Base-by-base conservation (phyloP, 2,329 filamentous ascomycete genomes). In the Stagonosporopsis chrysanthemi region DNA sequence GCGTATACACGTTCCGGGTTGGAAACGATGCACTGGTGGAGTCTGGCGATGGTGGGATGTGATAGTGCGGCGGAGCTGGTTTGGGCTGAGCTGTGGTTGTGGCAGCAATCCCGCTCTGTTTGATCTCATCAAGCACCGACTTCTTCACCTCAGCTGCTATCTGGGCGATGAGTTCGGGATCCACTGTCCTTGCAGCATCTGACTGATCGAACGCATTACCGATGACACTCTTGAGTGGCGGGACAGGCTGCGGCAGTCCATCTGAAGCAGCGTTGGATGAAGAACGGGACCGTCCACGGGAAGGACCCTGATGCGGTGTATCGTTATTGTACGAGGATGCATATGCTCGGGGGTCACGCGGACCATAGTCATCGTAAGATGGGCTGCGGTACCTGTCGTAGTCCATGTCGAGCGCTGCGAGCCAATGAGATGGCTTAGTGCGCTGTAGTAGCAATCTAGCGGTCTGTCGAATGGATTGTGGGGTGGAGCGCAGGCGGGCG, bases 161-260 rank as follows among this genome's bases (percentile, higher is more conserved):
- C 59, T 86, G 83, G 44, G 84, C 82, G 47, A 89, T 81, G 22
- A 89, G 77, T 7, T 86, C 83, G 2, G 86, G 86, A 48, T 86
- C 83, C 12, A 89, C 75, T 36, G 81, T 79, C 56, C 78, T 78
- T 8, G 80, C 76, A 8, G 79, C 74, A 38, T 82, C 78, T 11
- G 81, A 78, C 48, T 80, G 80, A 63, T 83, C 78, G 58, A 86
- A 84, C 9, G 84, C 84, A 60, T 81, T 81, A 63, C 79, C 82
- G 62, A 87, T 82, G 31, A 84, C 85, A 64, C 86, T 83, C 63
- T 83, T 82, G 62, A 87, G 80, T 12, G 81, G 81, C 57, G 75
- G 73, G 5, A 71, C 62, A 38, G 80, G 79, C 55, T 78, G 78
- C 22, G 72, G 69, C 8, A 75, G 57, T 8, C 61, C 59, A 39